phyloP scores from a whole-genome alignment of 306 rosid species.

The Lablab purpureus region DNA sequence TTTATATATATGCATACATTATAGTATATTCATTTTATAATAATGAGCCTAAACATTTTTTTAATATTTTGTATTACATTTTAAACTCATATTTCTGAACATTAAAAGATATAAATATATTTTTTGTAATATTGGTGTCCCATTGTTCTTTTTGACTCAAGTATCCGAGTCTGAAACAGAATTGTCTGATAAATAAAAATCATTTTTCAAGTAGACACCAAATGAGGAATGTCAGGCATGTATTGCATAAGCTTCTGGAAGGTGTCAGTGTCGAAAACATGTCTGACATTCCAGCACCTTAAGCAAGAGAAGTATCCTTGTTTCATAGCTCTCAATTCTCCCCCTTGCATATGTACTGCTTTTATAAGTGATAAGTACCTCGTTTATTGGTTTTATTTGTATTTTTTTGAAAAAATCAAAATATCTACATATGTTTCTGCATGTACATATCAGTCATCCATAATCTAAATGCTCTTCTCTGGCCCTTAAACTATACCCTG shows the following conservation, averaged over 20 bases:
- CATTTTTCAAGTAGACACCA: background rate
- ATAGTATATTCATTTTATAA: background rate
- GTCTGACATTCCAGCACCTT: background rate
- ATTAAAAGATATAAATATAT: background rate
- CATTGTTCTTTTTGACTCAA: background rate
- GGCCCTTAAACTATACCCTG: background rate
- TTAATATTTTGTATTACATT: background rate
- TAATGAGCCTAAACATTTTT: background rate
- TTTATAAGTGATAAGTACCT: constrained; percentile 3
- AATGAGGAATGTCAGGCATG: background rate
- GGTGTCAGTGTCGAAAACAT: background rate
- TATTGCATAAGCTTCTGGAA: background rate
- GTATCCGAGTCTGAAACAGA: background rate
- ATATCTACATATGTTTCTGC: background rate
- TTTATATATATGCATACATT: background rate
- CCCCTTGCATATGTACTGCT: background rate
- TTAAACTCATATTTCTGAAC: background rate
- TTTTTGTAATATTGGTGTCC: background rate
- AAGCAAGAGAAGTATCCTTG: background rate
- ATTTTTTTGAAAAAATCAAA: constrained; percentile 3
- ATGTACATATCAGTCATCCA: background rate
- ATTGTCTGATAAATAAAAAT: background rate
- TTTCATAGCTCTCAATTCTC: background rate
- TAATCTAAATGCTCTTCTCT: constrained; percentile 5
- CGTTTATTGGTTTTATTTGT: background rate